Base-by-base conservation (phyloP, 164 flowering plant species). In the Magnolia officinalis region DNA sequence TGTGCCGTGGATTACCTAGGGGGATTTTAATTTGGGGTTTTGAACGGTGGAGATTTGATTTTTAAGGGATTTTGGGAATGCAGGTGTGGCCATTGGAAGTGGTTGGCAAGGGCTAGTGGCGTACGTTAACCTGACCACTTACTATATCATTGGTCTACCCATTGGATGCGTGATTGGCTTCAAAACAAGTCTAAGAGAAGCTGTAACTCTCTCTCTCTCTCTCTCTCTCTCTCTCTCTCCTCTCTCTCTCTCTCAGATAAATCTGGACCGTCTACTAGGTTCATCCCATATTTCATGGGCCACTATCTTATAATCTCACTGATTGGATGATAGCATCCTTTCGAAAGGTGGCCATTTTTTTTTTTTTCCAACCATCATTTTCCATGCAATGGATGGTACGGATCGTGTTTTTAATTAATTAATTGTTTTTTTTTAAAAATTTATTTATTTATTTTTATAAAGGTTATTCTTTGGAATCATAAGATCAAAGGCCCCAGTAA, bases 91-190 rank as follows among this genome's bases (percentile, higher is more conserved):
- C 9, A 88, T 92, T 79, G 97, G 97, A 21, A 86, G 92, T 75
- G 97, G 97, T 66, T 90, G 97, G 97, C 97, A 92, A 84, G 89
- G 83, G 23, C 77, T 90, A 0, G 97, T 92, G 66, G 97, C 94
- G 50, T 92, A 88, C 79, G 93, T 92, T 23, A 92, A 92, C 76
- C 76, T 92, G 8, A 76, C 83, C 45, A 81, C 88, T 51, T 92
- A 92, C 82, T 92, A 92, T 65, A 4, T 92, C 6, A 88, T 92
- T 74, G 97, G 97, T 74, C 88, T 92, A n/a, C 93, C 97, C 18
- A 85, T 90, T 77, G 97, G 95, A 8, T 87, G 90, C 78, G 82
- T 89, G 61, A 86, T 92, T 63, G 94, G 94, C 66, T 92, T 92
- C 90, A 92, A 89, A 81, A 86, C 90, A 8, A 83, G 83, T 55